Evolutionary conservation across 305 asterid genomes (phyloP), one percentile per base, ranked within the genome.

Genomic region (Fraxinus sp.): DNA sequence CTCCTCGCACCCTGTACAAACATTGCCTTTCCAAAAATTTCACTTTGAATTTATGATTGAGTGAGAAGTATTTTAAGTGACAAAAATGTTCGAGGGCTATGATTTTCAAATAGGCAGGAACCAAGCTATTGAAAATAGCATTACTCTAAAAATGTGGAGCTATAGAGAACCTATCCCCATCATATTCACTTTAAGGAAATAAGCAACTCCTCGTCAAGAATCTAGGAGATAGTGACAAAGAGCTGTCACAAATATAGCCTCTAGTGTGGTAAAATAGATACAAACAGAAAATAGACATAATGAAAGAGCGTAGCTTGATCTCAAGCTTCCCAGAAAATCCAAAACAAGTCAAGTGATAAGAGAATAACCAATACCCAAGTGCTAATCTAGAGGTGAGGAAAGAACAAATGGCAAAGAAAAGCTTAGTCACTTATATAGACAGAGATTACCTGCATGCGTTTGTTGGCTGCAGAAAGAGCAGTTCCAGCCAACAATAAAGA

Each of bases 401-500:
- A 39, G 76, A 77, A 84, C 55, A 84, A 84, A 55, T 66, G 68
- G 64, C 20, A 57, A 80, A 41, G 30, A 80, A 75, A 74, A 75
- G 64, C 74, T 43, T 35, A 82, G 82, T 30, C 83, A 77, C 80
- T 76, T 28, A 6, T 49, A 71, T 22, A 62, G 77, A 80, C 66
- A 26, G 77, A 78, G 71, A 74, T 80, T 89, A 95, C 99, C 97
- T 92, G 97, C 92, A 93, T 78, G 83, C 86, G 96, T 88, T 90
- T 94, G 87, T 85, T 91, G 85, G 98, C 97, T 82, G 76, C 91
- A 73, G 99, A 94, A 85, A 96, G 98, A 80, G 92, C 88, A 78
- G 94, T 89, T 82, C 99, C 99, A 76, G 95, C 96, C 82, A 88
- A 87, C 90, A 94, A 87, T 79, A 96, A 87, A 75, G 97, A 93